phyloP scores from a whole-genome alignment of 2,329 filamentous ascomycete species.

The Trichoderma lentiforme region DNA sequence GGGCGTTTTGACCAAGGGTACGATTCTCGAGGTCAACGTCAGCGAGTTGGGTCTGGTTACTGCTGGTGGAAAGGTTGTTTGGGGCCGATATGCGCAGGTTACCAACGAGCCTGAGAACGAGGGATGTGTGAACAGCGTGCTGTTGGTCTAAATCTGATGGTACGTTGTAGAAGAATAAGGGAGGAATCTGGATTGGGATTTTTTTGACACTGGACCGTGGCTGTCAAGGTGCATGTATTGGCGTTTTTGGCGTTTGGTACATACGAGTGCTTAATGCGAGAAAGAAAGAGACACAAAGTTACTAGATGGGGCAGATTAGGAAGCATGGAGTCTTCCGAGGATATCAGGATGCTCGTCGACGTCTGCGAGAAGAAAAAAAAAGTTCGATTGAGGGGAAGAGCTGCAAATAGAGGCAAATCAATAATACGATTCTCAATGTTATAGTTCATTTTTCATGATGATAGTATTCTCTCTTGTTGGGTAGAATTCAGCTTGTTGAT shows the following conservation, averaged over 20 bases:
- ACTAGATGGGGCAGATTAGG: background rate
- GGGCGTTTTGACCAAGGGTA: slow-evolving; percentile 84
- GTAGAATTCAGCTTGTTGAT: background rate
- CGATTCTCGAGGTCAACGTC: slow-evolving; percentile 82
- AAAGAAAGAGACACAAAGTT: background rate
- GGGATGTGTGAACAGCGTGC: slow-evolving; percentile 43
- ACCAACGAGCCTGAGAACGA: slow-evolving; percentile 49
- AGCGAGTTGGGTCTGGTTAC: slow-evolving; percentile 88
- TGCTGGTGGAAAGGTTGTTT: slow-evolving; percentile 86
- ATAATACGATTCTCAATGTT: background rate
- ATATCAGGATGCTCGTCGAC: background rate
- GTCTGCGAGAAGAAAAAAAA: background rate
- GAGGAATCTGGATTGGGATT: background rate
- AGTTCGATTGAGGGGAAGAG: background rate
- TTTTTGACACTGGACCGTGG: background rate
- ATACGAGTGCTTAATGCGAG: slow-evolving; percentile 15
- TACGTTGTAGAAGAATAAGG: background rate
- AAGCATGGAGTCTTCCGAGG: slow-evolving; percentile 2
- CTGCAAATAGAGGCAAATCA: background rate
- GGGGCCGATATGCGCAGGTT: slow-evolving; percentile 70
- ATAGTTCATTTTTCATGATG: background rate
- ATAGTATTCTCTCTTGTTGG: background rate
- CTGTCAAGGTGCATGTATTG: slow-evolving; percentile 26
- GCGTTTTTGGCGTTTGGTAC: slow-evolving; percentile 27
- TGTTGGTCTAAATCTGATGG: slow-evolving; percentile 28